Evolutionary conservation across 257 asterid species (phyloP), one percentile per base, ranked within the genome.

Genomic region (Scutellaria barbata): DNA sequence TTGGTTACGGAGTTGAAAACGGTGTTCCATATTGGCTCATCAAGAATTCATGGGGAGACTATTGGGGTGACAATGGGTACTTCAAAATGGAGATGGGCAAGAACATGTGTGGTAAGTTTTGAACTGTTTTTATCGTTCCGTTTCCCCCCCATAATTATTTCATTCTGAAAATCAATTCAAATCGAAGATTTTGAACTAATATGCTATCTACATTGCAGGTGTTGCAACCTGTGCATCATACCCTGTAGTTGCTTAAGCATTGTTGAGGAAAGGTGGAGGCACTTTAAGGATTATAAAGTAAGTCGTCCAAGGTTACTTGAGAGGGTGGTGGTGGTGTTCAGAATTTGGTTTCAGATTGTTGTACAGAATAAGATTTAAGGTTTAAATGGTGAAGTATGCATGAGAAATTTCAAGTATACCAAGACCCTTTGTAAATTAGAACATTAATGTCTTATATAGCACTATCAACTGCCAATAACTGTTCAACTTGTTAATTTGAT

Each of bases 1-100:
- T 95, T 82, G 99, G 98, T 35, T 92, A 88, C 22, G 96, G 98
- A 66, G 85, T 92, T 41, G 99, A 92, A 82, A 75, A 87, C 48
- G 95, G 94, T 1, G 68, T 82, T 40, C 95, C 96, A 0, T 92
- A 92, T 52, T 92, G 98, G 98, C 92, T 95, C 69, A 87, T 95
- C 63, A 95, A 95, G 82, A 92, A 95, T 77, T 95, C 99, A 6
- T 92, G 99, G 99, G 99, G 98, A 82, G 87, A 84, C 59, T 84
- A 83, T 55, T 92, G 98, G 98, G 99, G 98, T 50, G 96, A 85
- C 79, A 17, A 86, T 1, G 98, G 98, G 7, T 95, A 92, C 84
- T 95, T 95, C 68, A 95, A 95, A 81, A 95, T 92, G 97, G 98
- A 89, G 86, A 74, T 85, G 92, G 99, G 96, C 73, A 93, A 88